Conservation (phyloP, 257 asterid genomes). For the Rubia yunnanensis region DNA sequence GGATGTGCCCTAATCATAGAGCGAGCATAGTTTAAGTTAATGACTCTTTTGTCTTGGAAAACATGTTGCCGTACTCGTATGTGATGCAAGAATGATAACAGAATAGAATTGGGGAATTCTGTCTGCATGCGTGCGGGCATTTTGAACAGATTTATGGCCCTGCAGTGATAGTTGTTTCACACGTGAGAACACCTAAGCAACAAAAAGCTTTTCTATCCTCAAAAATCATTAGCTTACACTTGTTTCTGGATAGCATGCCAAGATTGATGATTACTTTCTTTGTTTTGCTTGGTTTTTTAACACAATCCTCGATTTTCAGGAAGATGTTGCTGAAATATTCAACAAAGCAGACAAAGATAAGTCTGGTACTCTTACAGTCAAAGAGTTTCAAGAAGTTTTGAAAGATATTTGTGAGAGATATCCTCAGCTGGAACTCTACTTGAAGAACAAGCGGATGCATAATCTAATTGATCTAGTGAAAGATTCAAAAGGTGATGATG, state of each 20-base stretch:
- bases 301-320: conserved; percentile 30
- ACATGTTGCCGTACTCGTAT: background rate
- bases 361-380: conserved; percentile 81
- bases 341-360: conserved; percentile 80
- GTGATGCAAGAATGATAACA: too few species aligned
- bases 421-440: conserved; percentile 75
- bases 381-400: conserved; percentile 83
- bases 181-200: background rate
- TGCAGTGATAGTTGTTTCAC: background rate
- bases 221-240: too few species aligned
- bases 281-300: background rate
- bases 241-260: background rate
- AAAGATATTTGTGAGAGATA: conserved; percentile 79
- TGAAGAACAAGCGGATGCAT: conserved; percentile 51
- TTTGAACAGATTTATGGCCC: background rate
- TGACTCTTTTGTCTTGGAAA: background rate
- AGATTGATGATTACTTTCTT: background rate
- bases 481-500: conserved; percentile 43
- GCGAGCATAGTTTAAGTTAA: background rate
- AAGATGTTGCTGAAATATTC: conserved; percentile 78
- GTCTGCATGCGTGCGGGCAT: background rate
- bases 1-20: background rate
- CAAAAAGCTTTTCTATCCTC: too few species aligned
- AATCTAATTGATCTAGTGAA: conserved; percentile 63
- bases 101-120: background rate